A percentile compares a stretch with the other conserved stretches of the same genome.
These are phyloP conservation scores for Citeromyces matritensis DNA, from an alignment of 805 yeast species.

Conservation along the genomic window DNA sequence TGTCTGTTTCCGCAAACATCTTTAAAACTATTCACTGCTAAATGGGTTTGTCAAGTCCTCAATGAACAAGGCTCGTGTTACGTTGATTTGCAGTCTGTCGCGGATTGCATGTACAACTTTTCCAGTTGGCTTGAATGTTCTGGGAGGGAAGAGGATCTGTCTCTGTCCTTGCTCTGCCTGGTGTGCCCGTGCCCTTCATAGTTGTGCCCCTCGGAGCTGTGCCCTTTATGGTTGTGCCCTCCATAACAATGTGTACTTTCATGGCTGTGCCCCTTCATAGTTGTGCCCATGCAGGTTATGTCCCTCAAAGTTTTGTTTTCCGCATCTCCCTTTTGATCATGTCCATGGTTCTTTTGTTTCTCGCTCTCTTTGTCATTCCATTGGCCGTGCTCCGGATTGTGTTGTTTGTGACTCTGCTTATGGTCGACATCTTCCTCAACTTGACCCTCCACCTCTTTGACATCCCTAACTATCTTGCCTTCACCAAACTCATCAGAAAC, in stretches of 20 bases:
- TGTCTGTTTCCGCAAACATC: constrained; percentile 15
- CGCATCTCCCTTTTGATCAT: not conserved
- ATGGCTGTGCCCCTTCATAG: too few relatives aligned
- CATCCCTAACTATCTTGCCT: too few relatives aligned
- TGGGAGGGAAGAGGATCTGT: not conserved
- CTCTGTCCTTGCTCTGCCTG: too few relatives aligned
- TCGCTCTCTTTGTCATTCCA: not conserved
- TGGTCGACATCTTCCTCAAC: too few relatives aligned
- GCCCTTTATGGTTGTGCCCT: too few relatives aligned
- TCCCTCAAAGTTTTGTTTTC: not conserved
- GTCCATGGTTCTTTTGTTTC: not conserved
- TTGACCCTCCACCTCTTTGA: too few relatives aligned
- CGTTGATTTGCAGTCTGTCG: constrained; percentile 16
- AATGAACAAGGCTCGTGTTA: constrained; percentile 27
- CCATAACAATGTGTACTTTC: too few relatives aligned
- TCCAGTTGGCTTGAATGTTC: constrained; percentile 8
- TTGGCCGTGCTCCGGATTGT: not conserved
- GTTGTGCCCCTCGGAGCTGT: too few relatives aligned
- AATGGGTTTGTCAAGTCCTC: constrained; percentile 24
- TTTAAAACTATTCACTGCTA: constrained; percentile 21
- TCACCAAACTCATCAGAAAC: too few relatives aligned
- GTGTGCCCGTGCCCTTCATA: too few relatives aligned
- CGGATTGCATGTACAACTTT: constrained; percentile 18
- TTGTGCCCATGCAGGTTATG: too few relatives aligned
- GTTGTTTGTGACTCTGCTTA: not conserved